These are phyloP conservation scores for Eutrema japonicum DNA, from an alignment of 345 rosid species.

Conservation along the genomic window DNA sequence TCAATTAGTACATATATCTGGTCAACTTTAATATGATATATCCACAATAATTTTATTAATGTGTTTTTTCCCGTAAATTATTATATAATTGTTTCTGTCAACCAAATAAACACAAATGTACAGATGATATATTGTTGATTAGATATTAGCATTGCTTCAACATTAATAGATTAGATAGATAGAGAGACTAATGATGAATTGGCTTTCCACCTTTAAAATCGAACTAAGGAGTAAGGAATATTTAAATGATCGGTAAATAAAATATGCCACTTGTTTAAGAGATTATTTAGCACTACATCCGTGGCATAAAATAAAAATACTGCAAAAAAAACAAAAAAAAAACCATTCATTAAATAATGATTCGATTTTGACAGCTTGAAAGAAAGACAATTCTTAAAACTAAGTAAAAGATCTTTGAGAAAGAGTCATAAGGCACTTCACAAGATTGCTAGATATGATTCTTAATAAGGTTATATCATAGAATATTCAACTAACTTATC, in stretches of 20 bases:
- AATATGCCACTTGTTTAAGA: conserved; percentile 41
- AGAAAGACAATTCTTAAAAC: conserved; percentile 39
- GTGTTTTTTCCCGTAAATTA: neutral
- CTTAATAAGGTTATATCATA: conserved; percentile 11
- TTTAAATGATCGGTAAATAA: conserved; percentile 15
- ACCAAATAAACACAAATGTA: conserved; percentile 1
- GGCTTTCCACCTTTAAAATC: conserved; percentile 32
- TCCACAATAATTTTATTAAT: neutral
- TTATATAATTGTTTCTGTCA: conserved; percentile 5
- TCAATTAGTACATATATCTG: conserved; percentile 36
- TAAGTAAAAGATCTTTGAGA: conserved; percentile 36
- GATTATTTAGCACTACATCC: conserved; percentile 45
- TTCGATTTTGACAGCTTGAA: conserved; percentile 43
- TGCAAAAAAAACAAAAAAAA: neutral
- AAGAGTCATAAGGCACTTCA: conserved; percentile 43
- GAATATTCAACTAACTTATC: conserved; percentile 41
- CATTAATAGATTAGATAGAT: conserved; percentile 21
- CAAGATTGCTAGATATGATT: conserved; percentile 36
- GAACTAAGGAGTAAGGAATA: conserved; percentile 12
- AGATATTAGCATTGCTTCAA: conserved; percentile 6
- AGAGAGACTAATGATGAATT: conserved; percentile 21
- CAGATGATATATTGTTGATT: conserved; percentile 10
- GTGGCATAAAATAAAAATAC: conserved; percentile 34
- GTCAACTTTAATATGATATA: conserved; percentile 42
- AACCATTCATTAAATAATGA: conserved; percentile 28